Evolutionary conservation across 305 asterid genomes (phyloP).

Genomic region (Fraxinus angustifolia): DNA sequence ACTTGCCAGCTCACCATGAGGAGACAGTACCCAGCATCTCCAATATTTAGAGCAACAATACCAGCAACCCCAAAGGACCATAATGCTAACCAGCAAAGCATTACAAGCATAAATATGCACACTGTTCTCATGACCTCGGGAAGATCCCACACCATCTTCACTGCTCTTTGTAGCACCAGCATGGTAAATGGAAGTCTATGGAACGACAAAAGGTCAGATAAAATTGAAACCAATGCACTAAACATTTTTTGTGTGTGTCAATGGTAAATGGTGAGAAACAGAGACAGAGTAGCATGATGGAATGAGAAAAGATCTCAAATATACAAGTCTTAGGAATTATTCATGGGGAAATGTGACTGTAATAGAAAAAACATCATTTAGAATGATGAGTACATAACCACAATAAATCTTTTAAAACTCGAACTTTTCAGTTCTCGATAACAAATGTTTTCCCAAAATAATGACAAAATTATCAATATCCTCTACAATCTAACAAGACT

Average conservation of each 20-base stretch:
- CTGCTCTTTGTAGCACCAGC: slow-evolving; percentile 87
- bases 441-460: not conserved
- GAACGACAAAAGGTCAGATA: slow-evolving; percentile 18
- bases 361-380: too few species aligned
- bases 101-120: slow-evolving; percentile 64
- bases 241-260: not conserved
- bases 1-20: slow-evolving; percentile 99
- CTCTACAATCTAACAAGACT: not conserved
- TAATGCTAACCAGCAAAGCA: slow-evolving; percentile 83
- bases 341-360: too few species aligned
- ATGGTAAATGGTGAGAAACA: too few species aligned
- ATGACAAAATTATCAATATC: not conserved
- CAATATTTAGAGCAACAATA: slow-evolving; percentile 72
- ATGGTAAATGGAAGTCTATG: slow-evolving; percentile 92
- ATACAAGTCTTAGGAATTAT: too few species aligned
- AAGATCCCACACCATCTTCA: slow-evolving; percentile 75
- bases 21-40: slow-evolving; percentile 87
- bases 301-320: too few species aligned
- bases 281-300: too few species aligned
- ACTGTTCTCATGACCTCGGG: slow-evolving; percentile 77
- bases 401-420: too few species aligned
- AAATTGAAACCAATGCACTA: not conserved
- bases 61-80: slow-evolving; percentile 99
- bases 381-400: too few species aligned
- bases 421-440: not conserved